A percentile compares a stretch with the other conserved stretches of the same genome.
Evolutionary conservation across 805 yeast genomes (phyloP).

Genomic region (Sporopachydermia lactativora): DNA sequence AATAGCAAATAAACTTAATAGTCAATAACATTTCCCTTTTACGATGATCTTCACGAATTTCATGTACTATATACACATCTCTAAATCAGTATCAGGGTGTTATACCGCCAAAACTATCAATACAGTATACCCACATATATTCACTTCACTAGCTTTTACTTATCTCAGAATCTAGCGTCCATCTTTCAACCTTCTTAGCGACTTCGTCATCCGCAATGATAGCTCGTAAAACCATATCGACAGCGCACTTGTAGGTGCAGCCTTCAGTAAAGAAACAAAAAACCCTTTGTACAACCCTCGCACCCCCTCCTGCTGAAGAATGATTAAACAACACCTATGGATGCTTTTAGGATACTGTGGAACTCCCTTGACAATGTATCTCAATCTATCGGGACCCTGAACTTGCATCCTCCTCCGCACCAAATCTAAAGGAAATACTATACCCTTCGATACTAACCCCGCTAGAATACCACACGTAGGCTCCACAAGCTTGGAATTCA

Average conservation of each 20-base stretch:
- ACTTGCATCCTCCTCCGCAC: slow-evolving; percentile 69
- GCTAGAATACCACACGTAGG: slow-evolving; percentile 60
- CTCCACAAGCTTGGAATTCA: slow-evolving; percentile 25
- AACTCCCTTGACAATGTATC: slow-evolving; percentile 3
- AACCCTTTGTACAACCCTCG: slow-evolving; percentile 66
- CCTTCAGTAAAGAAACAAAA: slow-evolving; percentile 53
- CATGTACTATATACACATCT: too few species aligned
- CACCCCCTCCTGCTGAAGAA: slow-evolving; percentile 43
- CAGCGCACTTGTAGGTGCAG: slow-evolving; percentile 65
- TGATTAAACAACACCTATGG: slow-evolving; percentile 20
- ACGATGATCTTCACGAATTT: too few species aligned
- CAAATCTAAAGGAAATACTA: slow-evolving; percentile 79
- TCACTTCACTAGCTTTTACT: slow-evolving; percentile 3
- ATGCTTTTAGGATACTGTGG: slow-evolving; percentile 14
- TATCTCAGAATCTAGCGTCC: slow-evolving; percentile 4
- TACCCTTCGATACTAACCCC: slow-evolving; percentile 58
- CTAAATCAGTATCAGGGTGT: too few species aligned
- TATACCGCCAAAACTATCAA: too few species aligned
- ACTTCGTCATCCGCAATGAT: slow-evolving; percentile 13
- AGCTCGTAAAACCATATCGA: slow-evolving; percentile 53
- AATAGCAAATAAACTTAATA: too few species aligned
- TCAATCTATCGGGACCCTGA: slow-evolving; percentile 21
- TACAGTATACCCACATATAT: too few species aligned
- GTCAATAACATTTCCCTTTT: too few species aligned
- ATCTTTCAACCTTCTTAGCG: slow-evolving; percentile 5